Percentiles rank a stretch among this genome's conserved stretches.
Conservation (phyloP, 2,329 filamentous ascomycete species). For the Nannizzia gypsea region DNA sequence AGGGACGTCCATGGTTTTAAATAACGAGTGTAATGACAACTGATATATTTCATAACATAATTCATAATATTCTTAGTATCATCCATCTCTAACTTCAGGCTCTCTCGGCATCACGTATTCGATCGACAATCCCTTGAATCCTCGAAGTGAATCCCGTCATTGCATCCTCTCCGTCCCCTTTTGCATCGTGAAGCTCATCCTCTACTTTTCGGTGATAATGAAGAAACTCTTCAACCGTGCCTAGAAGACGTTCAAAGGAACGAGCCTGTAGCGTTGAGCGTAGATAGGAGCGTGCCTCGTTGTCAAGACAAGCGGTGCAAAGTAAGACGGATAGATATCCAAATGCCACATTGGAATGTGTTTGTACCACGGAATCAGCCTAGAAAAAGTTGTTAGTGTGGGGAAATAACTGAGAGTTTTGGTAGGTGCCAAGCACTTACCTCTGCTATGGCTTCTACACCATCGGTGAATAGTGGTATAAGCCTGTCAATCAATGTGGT, state of each 20-base stretch:
- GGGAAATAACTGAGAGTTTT: slow-evolving; percentile 12
- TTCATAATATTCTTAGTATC: no score
- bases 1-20: no score
- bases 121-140: slow-evolving; percentile 42
- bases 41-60: no score
- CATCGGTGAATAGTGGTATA: slow-evolving; percentile 54
- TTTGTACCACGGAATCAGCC: slow-evolving; percentile 52
- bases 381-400: slow-evolving; percentile 17
- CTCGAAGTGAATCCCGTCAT: slow-evolving; percentile 43
- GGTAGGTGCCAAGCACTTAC: slow-evolving; percentile 39
- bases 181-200: slow-evolving; percentile 31
- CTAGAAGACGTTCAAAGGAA: slow-evolving; percentile 41
- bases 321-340: slow-evolving; percentile 78
- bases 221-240: slow-evolving; percentile 52
- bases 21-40: no score
- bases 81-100: not conserved
- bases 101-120: slow-evolving; percentile 24
- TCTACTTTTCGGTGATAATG: slow-evolving; percentile 50
- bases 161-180: slow-evolving; percentile 32
- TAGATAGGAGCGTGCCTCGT: slow-evolving; percentile 34
- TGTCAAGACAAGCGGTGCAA: slow-evolving; percentile 61
- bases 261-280: slow-evolving; percentile 34
- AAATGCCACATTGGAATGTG: slow-evolving; percentile 67
- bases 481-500: slow-evolving; percentile 42
- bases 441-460: slow-evolving; percentile 53